These are phyloP conservation scores for Talaromyces rugulosus DNA, from an alignment of 2,329 filamentous ascomycete species.

Conservation along the genomic window DNA sequence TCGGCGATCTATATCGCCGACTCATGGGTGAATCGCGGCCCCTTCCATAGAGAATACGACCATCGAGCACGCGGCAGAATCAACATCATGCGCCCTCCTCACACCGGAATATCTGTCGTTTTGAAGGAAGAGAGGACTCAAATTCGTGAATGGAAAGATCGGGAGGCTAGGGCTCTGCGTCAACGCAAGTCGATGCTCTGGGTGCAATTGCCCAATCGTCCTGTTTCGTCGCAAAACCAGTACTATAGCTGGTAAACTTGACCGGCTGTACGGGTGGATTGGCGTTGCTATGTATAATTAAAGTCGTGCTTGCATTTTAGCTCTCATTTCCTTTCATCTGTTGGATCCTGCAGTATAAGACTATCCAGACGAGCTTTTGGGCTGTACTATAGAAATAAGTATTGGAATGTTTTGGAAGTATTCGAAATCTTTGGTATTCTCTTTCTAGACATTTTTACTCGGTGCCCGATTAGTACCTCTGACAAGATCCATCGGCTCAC, in stretches of 20 bases:
- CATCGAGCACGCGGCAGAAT: conserved; percentile 72
- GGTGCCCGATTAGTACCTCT: background rate
- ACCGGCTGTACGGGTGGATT: background rate
- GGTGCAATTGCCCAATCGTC: conserved; percentile 82
- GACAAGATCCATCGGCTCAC: background rate
- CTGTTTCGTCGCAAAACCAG: conserved; percentile 76
- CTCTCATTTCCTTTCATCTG: background rate
- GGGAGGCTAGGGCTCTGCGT: conserved; percentile 71
- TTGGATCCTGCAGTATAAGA: background rate
- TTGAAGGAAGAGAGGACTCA: conserved; percentile 93
- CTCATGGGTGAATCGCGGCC: conserved; percentile 83
- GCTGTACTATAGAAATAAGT: conserved; percentile 11
- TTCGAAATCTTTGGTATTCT: background rate
- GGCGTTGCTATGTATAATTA: conserved; percentile 1
- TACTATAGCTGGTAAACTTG: conserved; percentile 79
- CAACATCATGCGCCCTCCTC: conserved; percentile 64
- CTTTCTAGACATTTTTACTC: background rate
- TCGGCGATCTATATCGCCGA: conserved; percentile 86
- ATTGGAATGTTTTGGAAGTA: conserved; percentile 1
- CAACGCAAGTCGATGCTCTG: conserved; percentile 72
- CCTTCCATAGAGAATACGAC: conserved; percentile 58
- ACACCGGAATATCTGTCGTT: conserved; percentile 71
- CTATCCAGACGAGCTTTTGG: background rate
- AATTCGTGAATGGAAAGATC: conserved; percentile 74
- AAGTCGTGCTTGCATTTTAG: background rate